These are phyloP conservation scores for Cyanidium caldarium DNA, from an alignment of 23 red algal species.

Conservation along the genomic window DNA sequence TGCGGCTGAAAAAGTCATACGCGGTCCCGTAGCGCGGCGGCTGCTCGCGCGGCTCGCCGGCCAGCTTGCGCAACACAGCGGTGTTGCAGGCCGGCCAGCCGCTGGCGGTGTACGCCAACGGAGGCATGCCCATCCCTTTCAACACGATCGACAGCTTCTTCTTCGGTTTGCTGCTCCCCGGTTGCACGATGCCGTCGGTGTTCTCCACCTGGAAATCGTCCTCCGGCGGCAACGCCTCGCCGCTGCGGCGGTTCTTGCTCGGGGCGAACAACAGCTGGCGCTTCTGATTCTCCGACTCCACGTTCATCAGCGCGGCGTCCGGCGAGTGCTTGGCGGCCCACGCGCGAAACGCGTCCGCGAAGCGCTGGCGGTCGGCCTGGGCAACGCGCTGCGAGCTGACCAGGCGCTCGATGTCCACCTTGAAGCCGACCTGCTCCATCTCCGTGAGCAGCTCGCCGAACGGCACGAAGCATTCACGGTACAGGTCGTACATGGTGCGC, in stretches of 20 bases:
- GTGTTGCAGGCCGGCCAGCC: slow-evolving; percentile 40
- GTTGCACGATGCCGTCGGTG: background rate
- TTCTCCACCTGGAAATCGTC: slow-evolving; percentile 27
- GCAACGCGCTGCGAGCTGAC: slow-evolving; percentile 18
- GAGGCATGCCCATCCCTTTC: slow-evolving; percentile 17
- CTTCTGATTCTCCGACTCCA: slow-evolving; percentile 49
- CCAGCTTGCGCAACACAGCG: slow-evolving; percentile 30
- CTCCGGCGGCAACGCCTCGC: slow-evolving; percentile 8
- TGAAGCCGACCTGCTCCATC: slow-evolving; percentile 68
- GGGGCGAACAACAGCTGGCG: slow-evolving; percentile 74
- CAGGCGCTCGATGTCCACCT: slow-evolving; percentile 49
- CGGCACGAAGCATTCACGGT: slow-evolving; percentile 27
- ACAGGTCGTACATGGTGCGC: slow-evolving; percentile 37
- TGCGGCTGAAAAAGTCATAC: background rate
- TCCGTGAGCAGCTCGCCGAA: slow-evolving; percentile 71
- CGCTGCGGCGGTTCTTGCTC: slow-evolving; percentile 8
- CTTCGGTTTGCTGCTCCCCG: slow-evolving; percentile 1
- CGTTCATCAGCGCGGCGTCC: slow-evolving; percentile 52
- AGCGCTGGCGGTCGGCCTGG: slow-evolving; percentile 2
- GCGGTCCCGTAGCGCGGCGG: slow-evolving; percentile 14
- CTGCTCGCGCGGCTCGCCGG: slow-evolving; percentile 6
- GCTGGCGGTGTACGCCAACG: slow-evolving; percentile 20
- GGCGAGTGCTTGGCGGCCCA: slow-evolving; percentile 34
- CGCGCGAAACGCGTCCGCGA: slow-evolving; percentile 30
- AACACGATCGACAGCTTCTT: slow-evolving; percentile 35